Evolutionary conservation across 2,329 filamentous ascomycete species (phyloP), one percentile per base, ranked within the genome.

Genomic region (Arthrobotrys entomopaga): DNA sequence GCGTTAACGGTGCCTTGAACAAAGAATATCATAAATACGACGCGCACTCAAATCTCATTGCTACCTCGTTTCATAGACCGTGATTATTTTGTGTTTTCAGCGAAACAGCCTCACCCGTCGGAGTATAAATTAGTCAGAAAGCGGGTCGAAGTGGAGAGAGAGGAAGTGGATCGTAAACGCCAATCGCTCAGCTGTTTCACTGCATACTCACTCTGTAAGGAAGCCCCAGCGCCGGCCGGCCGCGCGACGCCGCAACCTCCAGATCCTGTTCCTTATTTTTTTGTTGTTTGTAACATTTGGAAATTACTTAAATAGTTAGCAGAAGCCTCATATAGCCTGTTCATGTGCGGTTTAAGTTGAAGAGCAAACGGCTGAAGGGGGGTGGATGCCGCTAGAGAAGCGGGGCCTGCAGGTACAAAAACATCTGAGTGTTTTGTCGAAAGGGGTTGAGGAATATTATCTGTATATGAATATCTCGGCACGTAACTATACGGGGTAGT

Each of bases 381-480:
- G 13, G 34, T 40, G 34, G 16, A 19, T 15, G 52, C 26, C 34
- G 16, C 52, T 43, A 13, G 20, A 13, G 26, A 34, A 38, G 53
- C 53, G 53, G 53, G 34, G 19, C 46, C 16, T 19, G 46, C 46
- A 50, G 46, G 34, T 57, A 57, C 53, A 15, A 34, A n/a, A n/a
- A n/a, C n/a, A 46, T 19, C 29, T 57, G 53, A 57, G 53, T 43
- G 53, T 57, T 40, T 72, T 40, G 58, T 60, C 24, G 16, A 38
- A 40, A 48, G 16, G 53, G 59, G 59, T 53, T 54, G 49, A 43
- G 59, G 57, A 58, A 58, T 42, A 43, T 52, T 56, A 64, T 66
- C 20, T 66, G 22, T 1, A n/a, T n/a, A 54, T 26, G 38, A 8
- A 26, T 54, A 54, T 34, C 6, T 34, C 29, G 29, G 29, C 29